Percentiles rank a stretch among this genome's conserved stretches.
Conservation (phyloP, 345 rosid species). For the Gossypium ekmanianum region DNA sequence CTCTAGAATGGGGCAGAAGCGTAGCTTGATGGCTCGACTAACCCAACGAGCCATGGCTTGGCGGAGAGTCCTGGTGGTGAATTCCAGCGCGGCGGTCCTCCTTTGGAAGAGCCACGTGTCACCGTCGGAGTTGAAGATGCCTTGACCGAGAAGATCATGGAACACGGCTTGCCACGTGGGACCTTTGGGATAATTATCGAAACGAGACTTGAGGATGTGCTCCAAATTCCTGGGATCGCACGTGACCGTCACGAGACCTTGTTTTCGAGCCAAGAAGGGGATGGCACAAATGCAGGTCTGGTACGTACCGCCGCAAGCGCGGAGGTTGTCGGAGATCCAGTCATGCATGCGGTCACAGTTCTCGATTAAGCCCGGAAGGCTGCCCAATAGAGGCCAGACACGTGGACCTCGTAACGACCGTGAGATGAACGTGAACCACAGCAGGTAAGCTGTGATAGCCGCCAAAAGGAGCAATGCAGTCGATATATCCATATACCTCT, state of each 20-base stretch:
- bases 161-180: slow-evolving; percentile 97
- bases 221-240: slow-evolving; percentile 88
- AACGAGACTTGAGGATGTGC: slow-evolving; percentile 79
- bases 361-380: slow-evolving; percentile 87
- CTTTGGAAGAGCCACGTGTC: slow-evolving; percentile 95
- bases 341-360: slow-evolving; percentile 90
- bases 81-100: slow-evolving; percentile 95
- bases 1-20: slow-evolving; percentile 69
- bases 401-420: slow-evolving; percentile 83
- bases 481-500: slow-evolving; percentile 46
- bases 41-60: slow-evolving; percentile 99
- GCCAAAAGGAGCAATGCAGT: slow-evolving; percentile 61
- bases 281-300: slow-evolving; percentile 94
- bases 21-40: slow-evolving; percentile 59
- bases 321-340: slow-evolving; percentile 95
- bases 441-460: slow-evolving; percentile 64
- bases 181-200: slow-evolving; percentile 92
- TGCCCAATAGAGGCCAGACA: slow-evolving; percentile 87
- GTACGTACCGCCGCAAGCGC: slow-evolving; percentile 91
- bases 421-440: slow-evolving; percentile 87
- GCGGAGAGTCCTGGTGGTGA: slow-evolving; percentile 93
- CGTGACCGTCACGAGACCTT: slow-evolving; percentile 96
- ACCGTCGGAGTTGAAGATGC: slow-evolving; percentile 89
- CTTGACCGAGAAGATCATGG: slow-evolving; percentile 86
- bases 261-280: slow-evolving; percentile 71